phyloP scores from a whole-genome alignment of 2,329 filamentous ascomycete species.

The Teratosphaeriaceae sp. region DNA sequence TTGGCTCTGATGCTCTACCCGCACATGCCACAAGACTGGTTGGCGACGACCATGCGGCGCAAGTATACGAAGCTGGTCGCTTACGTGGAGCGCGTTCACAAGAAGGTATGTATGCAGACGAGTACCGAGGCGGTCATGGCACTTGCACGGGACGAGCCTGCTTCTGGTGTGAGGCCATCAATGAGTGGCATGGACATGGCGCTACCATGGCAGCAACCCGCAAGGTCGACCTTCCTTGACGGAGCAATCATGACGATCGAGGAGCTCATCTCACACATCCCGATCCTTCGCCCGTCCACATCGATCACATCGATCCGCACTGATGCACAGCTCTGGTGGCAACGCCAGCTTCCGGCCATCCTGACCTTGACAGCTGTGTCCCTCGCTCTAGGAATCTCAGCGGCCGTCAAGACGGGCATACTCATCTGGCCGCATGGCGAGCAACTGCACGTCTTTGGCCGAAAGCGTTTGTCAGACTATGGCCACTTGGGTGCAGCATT shows the following conservation, averaged over 20 bases:
- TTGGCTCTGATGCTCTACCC: conserved; percentile 65
- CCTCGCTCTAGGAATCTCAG: conserved; percentile 14
- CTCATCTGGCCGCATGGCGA: conserved; percentile 28
- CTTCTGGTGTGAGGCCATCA: too few species aligned
- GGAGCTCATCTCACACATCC: conserved; percentile 10
- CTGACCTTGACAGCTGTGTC: conserved; percentile 14
- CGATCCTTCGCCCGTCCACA: conserved; percentile 1
- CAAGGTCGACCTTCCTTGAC: conserved; percentile 1
- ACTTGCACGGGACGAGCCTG: conserved; percentile 9
- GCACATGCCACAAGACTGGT: conserved; percentile 55
- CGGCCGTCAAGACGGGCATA: conserved; percentile 17
- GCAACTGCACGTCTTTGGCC: conserved; percentile 28
- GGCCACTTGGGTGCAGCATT: conserved; percentile 30
- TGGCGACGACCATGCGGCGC: conserved; percentile 49
- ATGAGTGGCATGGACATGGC: conserved; percentile 6
- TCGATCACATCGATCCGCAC: conserved; percentile 5
- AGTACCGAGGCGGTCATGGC: conserved; percentile 18
- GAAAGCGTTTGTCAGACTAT: conserved; percentile 27
- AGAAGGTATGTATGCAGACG: conserved; percentile 16
- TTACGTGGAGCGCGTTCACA: conserved; percentile 33
- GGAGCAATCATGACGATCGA: conserved; percentile 1
- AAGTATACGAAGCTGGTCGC: conserved; percentile 37
- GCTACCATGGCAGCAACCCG: conserved; percentile 20
- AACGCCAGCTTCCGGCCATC: conserved; percentile 16
- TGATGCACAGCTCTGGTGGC: conserved; percentile 8